Percentiles rank a stretch among this genome's conserved stretches.
Evolutionary conservation across 2,329 filamentous ascomycete genomes (phyloP).

Genomic region (Claviceps arundinis): DNA sequence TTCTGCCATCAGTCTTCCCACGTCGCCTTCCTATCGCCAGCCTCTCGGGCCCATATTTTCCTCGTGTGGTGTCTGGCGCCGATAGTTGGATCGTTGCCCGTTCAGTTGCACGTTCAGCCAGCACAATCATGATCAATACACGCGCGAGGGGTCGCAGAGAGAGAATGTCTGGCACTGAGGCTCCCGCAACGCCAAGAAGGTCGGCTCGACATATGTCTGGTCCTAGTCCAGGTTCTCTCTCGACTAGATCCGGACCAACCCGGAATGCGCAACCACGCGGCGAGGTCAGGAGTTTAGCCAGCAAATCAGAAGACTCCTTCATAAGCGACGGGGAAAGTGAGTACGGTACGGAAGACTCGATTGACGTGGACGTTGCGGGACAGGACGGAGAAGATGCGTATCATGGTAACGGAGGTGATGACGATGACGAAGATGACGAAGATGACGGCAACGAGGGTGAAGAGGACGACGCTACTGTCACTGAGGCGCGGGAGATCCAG

Average conservation of each 20-base stretch:
- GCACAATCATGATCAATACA: not conserved
- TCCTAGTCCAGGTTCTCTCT: not conserved
- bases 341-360: not conserved
- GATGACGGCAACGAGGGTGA: not conserved
- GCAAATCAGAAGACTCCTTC: not conserved
- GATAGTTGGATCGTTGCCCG: not conserved
- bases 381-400: no score
- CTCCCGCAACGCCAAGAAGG: not conserved
- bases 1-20: no score
- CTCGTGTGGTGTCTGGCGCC: no score
- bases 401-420: no score
- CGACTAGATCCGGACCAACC: not conserved
- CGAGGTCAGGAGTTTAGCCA: slow-evolving; percentile 1
- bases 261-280: slow-evolving; percentile 2
- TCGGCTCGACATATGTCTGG: not conserved
- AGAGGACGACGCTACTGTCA: not conserved
- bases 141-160: not conserved
- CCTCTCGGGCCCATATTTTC: no score
- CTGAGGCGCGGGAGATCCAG: not conserved
- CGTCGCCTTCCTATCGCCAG: no score
- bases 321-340: not conserved
- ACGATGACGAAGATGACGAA: not conserved
- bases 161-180: not conserved
- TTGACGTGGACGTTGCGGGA: not conserved
- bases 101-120: not conserved